These are phyloP conservation scores for Saccharomycopsis babjevae DNA, from an alignment of 805 yeast genomes.

Conservation along the genomic window DNA sequence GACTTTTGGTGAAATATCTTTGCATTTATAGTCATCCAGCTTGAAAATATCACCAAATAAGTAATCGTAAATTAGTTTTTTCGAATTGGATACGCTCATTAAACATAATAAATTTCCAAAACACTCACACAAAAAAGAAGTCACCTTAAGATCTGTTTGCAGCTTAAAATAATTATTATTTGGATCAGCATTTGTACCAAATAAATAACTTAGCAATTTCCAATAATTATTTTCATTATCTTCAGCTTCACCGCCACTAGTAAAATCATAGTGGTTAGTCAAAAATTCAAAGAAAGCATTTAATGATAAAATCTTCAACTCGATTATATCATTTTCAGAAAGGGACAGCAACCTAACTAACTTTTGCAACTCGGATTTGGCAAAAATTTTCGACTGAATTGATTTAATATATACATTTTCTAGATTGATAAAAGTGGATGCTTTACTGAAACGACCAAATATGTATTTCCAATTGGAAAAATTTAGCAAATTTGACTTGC, in stretches of 20 bases:
- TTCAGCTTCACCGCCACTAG: conserved; percentile 6
- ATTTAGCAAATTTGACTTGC: conserved; percentile 7
- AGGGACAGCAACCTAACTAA: not conserved
- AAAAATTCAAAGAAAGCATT: conserved; percentile 3
- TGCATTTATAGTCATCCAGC: not conserved
- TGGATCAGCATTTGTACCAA: conserved; percentile 5
- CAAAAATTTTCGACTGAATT: not conserved
- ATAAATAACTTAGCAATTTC: conserved; percentile 11
- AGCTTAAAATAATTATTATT: conserved; percentile 1
- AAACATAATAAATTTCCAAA: not conserved
- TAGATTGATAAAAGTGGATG: not conserved
- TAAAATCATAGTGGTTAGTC: conserved; percentile 7
- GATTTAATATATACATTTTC: not conserved
- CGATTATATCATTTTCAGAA: not conserved
- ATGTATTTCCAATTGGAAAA: conserved; percentile 9
- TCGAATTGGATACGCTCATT: conserved; percentile 3
- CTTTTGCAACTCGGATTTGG: not conserved
- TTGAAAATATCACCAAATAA: conserved; percentile 1
- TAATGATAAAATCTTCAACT: conserved; percentile 1
- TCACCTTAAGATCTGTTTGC: conserved; percentile 4
- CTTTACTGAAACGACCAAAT: not conserved
- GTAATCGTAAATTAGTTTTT: conserved; percentile 1
- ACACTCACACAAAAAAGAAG: conserved; percentile 1
- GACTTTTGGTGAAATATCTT: not conserved
- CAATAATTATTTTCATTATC: not conserved